Conservation (phyloP, 768 basidiomycete genomes). For the Calocera viscosa region DNA sequence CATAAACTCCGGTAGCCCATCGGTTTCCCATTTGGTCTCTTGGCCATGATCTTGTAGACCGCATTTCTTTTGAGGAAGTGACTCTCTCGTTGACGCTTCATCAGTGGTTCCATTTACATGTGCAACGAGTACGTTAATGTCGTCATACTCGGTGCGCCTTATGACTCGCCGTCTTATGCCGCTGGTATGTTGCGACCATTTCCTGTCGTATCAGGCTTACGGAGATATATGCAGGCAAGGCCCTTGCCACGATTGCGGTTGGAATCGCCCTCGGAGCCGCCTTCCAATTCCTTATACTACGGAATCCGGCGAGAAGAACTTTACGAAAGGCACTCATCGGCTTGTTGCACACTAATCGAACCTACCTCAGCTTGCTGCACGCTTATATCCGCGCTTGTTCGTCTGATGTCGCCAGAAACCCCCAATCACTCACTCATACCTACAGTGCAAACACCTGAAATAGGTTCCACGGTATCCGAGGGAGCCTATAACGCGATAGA, state of each 20-base stretch:
- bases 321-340: slow-evolving; percentile 18
- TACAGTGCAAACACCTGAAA: slow-evolving; percentile 5
- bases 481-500: slow-evolving; percentile 16
- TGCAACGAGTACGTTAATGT: neutral
- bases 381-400: slow-evolving; percentile 15
- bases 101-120: slow-evolving; percentile 14
- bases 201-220: neutral
- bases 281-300: slow-evolving; percentile 23
- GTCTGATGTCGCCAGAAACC: too few relatives aligned
- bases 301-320: slow-evolving; percentile 22
- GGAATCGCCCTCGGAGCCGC: slow-evolving; percentile 23
- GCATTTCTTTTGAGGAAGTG: slow-evolving; percentile 14
- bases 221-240: slow-evolving; percentile 7
- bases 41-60: slow-evolving; percentile 8
- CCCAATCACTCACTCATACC: too few relatives aligned
- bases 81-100: slow-evolving; percentile 17
- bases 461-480: slow-evolving; percentile 4
- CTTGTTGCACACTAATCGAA: slow-evolving; percentile 16
- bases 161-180: slow-evolving; percentile 21
- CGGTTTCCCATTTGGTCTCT: neutral
- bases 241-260: slow-evolving; percentile 21
- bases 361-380: slow-evolving; percentile 20
- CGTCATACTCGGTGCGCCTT: slow-evolving; percentile 15
- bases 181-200: slow-evolving; percentile 15
- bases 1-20: neutral